These are phyloP conservation scores for Brassica cretica DNA, from an alignment of 345 rosid genomes.

Conservation along the genomic window DNA sequence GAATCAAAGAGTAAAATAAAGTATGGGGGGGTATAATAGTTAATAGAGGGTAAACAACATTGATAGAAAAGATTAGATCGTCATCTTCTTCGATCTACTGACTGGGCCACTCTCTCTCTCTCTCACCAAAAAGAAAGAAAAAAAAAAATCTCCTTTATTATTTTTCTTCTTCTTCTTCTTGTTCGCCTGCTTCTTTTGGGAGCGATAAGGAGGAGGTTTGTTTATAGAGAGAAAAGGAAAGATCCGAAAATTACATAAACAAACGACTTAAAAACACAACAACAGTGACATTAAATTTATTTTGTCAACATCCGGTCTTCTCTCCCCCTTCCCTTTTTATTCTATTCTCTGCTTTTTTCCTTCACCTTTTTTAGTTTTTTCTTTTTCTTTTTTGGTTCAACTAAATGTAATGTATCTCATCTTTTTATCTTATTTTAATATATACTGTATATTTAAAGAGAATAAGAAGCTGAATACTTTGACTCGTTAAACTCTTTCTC, in stretches of 20 bases:
- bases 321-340: constrained; percentile 49
- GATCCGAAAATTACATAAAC: constrained; percentile 59
- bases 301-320: constrained; percentile 98
- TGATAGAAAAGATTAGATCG: constrained; percentile 49
- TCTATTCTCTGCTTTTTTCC: constrained; percentile 62
- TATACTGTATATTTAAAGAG: not conserved
- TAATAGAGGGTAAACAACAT: too few species aligned
- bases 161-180: constrained; percentile 16
- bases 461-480: not conserved
- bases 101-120: constrained; percentile 66
- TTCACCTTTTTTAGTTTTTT: not conserved
- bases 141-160: constrained; percentile 31
- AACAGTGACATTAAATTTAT: constrained; percentile 92
- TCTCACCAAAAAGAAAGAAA: constrained; percentile 14
- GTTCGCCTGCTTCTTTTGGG: constrained; percentile 31
- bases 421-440: not conserved
- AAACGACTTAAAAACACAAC: constrained; percentile 55
- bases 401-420: not conserved
- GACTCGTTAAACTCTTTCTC: not conserved
- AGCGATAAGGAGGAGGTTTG: constrained; percentile 27
- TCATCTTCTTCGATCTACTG: constrained; percentile 65
- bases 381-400: not conserved
- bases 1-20: constrained; percentile 30
- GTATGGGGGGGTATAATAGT: too few species aligned
- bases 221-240: constrained; percentile 44